These are phyloP conservation scores for Saraca asoca DNA, from an alignment of 331 rosid genomes.

Conservation along the genomic window DNA sequence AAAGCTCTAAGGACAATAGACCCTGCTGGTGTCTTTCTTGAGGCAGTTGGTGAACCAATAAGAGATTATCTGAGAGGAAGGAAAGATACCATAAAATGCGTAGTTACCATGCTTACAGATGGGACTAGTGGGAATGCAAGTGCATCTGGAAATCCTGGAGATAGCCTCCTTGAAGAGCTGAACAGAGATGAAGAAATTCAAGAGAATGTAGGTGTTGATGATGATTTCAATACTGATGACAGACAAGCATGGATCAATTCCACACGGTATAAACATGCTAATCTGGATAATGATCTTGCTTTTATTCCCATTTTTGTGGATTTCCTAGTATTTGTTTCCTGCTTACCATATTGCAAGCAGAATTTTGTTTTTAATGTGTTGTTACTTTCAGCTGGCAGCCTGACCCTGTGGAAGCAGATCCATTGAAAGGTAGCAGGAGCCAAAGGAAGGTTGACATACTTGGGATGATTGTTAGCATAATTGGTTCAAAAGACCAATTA, in stretches of 20 bases:
- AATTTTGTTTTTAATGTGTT: conserved; percentile 25
- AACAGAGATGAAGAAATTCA: conserved; percentile 90
- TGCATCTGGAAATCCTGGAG: conserved; percentile 86
- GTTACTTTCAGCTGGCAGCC: conserved; percentile 88
- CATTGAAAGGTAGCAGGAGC: conserved; percentile 83
- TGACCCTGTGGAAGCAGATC: conserved; percentile 98
- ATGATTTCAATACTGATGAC: conserved; percentile 87
- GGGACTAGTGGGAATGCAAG: conserved; percentile 85
- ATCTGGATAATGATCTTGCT: conserved; percentile 6
- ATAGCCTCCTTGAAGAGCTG: conserved; percentile 97
- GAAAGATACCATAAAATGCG: conserved; percentile 95
- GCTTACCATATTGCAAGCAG: conserved; percentile 19
- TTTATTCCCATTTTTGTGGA: conserved; percentile 17
- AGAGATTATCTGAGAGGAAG: conserved; percentile 96
- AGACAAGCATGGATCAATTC: conserved; percentile 94
- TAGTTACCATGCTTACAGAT: conserved; percentile 96
- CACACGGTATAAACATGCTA: conserved; percentile 49
- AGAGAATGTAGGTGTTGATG: conserved; percentile 74
- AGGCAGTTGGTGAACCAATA: conserved; percentile 97
- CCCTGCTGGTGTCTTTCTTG: conserved; percentile 96
- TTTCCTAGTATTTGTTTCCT: conserved; percentile 3
- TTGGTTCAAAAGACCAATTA: conserved; percentile 93
- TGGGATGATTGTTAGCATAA: conserved; percentile 95
- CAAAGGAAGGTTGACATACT: conserved; percentile 94
- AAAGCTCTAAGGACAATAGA: conserved; percentile 94